Base-by-base conservation (phyloP, 2,329 filamentous ascomycete genomes). In the Xylaria sp. region DNA sequence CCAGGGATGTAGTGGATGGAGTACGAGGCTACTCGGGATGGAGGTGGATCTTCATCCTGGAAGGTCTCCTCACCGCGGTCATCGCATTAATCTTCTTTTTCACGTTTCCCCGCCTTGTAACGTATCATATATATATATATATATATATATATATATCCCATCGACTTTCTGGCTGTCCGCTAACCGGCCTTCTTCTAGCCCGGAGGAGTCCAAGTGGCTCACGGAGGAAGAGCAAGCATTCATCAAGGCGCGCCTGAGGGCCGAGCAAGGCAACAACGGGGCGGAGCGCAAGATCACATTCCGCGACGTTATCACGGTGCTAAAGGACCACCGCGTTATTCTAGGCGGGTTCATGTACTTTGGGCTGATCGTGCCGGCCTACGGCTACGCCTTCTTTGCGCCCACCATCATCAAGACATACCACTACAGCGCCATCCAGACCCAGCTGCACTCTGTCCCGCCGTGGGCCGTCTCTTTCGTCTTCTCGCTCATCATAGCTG, bases 11-110 rank as follows among this genome's bases (percentile, higher is more conserved):
- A 78, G 75, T 97, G 91, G 85, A 92, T 67, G 85, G 85, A 2
- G 67, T 91, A 11, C 77, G 81, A 8, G 87, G 86, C 21, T 95
- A 94, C 71, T 70, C 76, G 1, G 91, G 89, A 9, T 95, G 92
- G 92, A 81, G 91, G 57, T 94, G 90, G 89, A 90, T 93, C 66
- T 94, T 94, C 74, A 91, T 97, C 71, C 76, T 94, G 7, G 91
- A 94, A 75, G 91, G 91, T 5, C 68, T 80, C 4, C 76, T 91
- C 23, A 75, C 74, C 6, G 68, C 62, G 23, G 25, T 71, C 9
- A 63, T 75, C 42, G 73, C 71, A 0, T 73, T 90, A 56, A 69
- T 84, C 53, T 88, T 89, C 73, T 89, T 84, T 77, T 93, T 92
- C 74, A 76, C 86, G 42, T 86, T n/a, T 94, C 46, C 89, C 90